Base-by-base conservation (phyloP, 2,329 filamentous ascomycete species). In the Trichoderma pleuroti region DNA sequence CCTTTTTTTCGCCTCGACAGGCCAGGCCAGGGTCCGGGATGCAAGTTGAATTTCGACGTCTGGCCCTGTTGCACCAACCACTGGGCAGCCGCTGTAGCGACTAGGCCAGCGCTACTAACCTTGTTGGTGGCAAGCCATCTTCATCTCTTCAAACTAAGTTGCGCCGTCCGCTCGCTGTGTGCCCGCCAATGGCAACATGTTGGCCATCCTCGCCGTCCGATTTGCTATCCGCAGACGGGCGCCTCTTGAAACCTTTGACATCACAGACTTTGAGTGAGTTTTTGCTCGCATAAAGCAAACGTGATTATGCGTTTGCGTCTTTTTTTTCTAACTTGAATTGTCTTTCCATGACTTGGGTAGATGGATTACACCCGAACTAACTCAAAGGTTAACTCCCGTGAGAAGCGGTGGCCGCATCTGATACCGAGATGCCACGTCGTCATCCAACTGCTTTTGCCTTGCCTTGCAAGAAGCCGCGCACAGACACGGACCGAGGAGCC, bases 381-480 rank as follows among this genome's bases (percentile, higher is more conserved):
- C 42, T 52, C 30, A 24, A 39, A 18, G 5, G 16, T 14, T 24
- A 36, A 36, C 26, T 2, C 62, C 7, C 14, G 63, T 16, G 32
- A 57, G 49, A 34, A 30, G 63, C 63, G 49, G 49, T 56, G 34
- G 32, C 32, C 52, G 63, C 49, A 54, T 66, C 63, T 66, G 21
- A 56, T 42, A 42, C 63, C 63, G 32, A 39, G 46, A 42, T 66
- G 63, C 63, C 63, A 66, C 63, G 63, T 66, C 49, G 63, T 66
- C 32, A 66, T 66, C 63, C 34, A 56, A 18, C 42, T 26, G 28
- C 12, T 24, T n/a, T 52, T 36, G 32, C 63, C 63, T 56, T n/a
- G 28, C 49, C 32, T 28, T 24, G 18, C n/a, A n/a, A n/a, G n/a
- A 11, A 66, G 24, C 42, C 4, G 36, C 46, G 46, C 63, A 56